Conservation (phyloP, 2,329 filamentous ascomycete genomes). For the Monosporascus cannonballus region DNA sequence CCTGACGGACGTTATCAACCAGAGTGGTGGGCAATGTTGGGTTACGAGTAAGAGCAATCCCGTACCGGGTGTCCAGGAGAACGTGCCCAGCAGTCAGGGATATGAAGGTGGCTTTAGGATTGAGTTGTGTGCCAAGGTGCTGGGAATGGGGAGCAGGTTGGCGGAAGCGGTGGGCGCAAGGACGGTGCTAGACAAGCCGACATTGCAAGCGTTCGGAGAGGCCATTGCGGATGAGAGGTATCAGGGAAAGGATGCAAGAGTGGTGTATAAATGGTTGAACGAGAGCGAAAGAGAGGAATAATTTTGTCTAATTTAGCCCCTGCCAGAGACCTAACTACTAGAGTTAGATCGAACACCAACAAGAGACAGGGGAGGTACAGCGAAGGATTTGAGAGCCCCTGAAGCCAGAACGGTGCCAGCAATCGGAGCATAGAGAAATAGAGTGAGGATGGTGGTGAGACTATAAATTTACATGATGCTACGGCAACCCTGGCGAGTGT, state of each 20-base stretch:
- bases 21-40: conserved; percentile 50
- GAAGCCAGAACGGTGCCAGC: no score
- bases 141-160: conserved; percentile 22
- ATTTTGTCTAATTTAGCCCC: no score
- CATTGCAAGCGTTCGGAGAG: conserved; percentile 20
- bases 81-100: conserved; percentile 22
- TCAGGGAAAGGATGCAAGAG: conserved; percentile 24
- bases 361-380: no score
- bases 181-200: conserved; percentile 21
- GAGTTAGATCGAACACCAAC: no score
- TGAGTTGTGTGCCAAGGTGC: conserved; percentile 25
- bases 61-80: conserved; percentile 23
- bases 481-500: no score
- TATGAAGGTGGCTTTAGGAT: conserved; percentile 28
- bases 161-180: conserved; percentile 22
- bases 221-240: conserved; percentile 24
- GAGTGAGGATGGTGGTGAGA: no score
- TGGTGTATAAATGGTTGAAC: conserved; percentile 27
- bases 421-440: no score
- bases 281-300: conserved; percentile 12
- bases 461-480: no score
- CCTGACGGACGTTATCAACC: conserved; percentile 63
- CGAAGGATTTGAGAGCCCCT: no score
- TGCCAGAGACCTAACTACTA: no score
- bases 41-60: conserved; percentile 27